Base-by-base conservation (phyloP, 2,329 filamentous ascomycete genomes). In the Paraphoma sp. region DNA sequence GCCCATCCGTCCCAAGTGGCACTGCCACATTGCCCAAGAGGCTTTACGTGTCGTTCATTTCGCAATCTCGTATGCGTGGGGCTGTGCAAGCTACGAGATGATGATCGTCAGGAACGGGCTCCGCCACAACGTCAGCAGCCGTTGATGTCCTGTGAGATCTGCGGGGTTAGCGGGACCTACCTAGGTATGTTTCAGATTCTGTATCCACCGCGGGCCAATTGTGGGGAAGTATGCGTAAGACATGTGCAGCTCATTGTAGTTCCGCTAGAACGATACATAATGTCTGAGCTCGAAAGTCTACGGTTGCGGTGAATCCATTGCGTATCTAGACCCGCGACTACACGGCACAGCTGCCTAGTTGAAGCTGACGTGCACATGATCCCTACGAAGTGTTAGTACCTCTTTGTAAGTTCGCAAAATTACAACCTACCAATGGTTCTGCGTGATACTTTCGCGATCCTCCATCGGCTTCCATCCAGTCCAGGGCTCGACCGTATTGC, bases 401-500 rank as follows among this genome's bases (percentile, higher is more conserved):
- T 12, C 11, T 11, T 11, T 8, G 14, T 38, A 42, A 42, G 18
- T 9, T 12, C 18, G 23, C 40, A 14, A 23, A 43, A 31, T 5
- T n/a, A 23, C 4, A 53, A 49, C 52, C 14, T 54, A 69, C 79
- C 80, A 81, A 63, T 82, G 79, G 63, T 82, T 82, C 48, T 73
- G 62, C 2, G 79, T 82, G 40, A 80, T 60, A 50, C 73, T 70
- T 5, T 74, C 74, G 3, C 78, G 66, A 60, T 81, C 76, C 6
- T 81, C 76, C 78, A 81, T 80, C 33, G 62, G 63, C 30, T 77
- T 71, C 81, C 81, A 83, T 33, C 63, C 68, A 17, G 66, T 65
- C 80, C 80, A 83, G 16, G 71, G 55, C 59, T 69, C 75, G 38
- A 77, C 74, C 10, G 48, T 54, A 18, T 81, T 79, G 40, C 64